Percentiles rank a stretch among this genome's conserved stretches.
phyloP scores from a whole-genome alignment of 2,329 filamentous ascomycete species.

The Aureobasidium vineae region DNA sequence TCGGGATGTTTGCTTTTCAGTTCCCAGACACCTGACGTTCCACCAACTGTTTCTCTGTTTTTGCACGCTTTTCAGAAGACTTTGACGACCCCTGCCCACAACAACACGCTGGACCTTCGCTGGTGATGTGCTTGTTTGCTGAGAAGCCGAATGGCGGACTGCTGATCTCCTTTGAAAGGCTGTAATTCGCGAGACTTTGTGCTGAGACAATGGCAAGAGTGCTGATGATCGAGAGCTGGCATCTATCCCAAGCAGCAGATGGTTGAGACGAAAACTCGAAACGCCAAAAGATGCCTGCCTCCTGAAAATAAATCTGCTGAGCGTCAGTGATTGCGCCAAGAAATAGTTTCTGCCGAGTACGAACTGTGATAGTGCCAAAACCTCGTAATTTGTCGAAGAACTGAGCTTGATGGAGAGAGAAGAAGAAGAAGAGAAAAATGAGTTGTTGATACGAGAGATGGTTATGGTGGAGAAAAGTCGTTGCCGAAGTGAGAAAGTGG shows the following conservation, averaged over 20 bases:
- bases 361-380: conserved; percentile 18
- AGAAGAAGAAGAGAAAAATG: not conserved
- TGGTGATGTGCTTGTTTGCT: conserved; percentile 6
- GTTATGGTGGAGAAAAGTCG: not conserved
- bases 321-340: not conserved
- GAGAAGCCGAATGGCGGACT: not conserved
- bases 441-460: not conserved
- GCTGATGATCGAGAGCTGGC: not conserved
- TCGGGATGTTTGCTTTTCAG: conserved; percentile 13
- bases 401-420: not conserved
- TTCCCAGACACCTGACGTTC: not conserved
- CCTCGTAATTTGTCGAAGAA: conserved; percentile 2
- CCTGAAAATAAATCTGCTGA: conserved; percentile 3
- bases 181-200: conserved; percentile 16
- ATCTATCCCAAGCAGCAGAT: conserved; percentile 1
- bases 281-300: not conserved
- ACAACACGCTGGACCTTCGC: conserved; percentile 4
- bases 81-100: no score
- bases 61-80: not conserved
- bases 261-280: not conserved
- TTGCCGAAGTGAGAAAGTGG: not conserved
- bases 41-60: not conserved
- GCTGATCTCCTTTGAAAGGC: conserved; percentile 21
- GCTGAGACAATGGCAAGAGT: not conserved
- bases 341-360: not conserved